Conservation (phyloP, 805 yeast genomes). For the Saccharomycopsis fibuligera region DNA sequence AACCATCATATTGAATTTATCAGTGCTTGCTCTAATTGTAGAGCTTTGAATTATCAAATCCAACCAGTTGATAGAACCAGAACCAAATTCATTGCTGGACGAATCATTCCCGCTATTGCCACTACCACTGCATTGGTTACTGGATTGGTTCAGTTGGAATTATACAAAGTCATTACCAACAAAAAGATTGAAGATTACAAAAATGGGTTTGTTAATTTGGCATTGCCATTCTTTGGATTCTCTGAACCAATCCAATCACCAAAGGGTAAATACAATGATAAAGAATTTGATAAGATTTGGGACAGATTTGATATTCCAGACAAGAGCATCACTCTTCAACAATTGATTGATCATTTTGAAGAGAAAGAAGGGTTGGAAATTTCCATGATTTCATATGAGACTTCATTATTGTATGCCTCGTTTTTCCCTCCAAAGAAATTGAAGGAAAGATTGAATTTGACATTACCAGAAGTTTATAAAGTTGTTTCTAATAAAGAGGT, state of each 20-base stretch:
- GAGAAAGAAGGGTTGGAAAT: slow-evolving; percentile 79
- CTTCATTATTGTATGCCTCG: slow-evolving; percentile 82
- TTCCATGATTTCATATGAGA: slow-evolving; percentile 88
- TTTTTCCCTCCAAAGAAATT: slow-evolving; percentile 90
- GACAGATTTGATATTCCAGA: slow-evolving; percentile 83
- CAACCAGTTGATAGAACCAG: slow-evolving; percentile 83
- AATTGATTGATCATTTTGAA: slow-evolving; percentile 68
- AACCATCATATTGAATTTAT: slow-evolving; percentile 97
- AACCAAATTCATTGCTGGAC: slow-evolving; percentile 96
- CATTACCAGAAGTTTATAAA: slow-evolving; percentile 71
- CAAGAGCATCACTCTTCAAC: slow-evolving; percentile 61
- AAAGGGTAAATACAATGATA: slow-evolving; percentile 72
- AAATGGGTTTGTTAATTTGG: slow-evolving; percentile 88
- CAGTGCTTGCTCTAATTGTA: slow-evolving; percentile 89
- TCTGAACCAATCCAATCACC: slow-evolving; percentile 91
- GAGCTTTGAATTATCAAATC: slow-evolving; percentile 87
- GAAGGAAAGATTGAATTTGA: slow-evolving; percentile 64
- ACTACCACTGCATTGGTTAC: slow-evolving; percentile 98
- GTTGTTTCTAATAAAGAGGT: slow-evolving; percentile 80
- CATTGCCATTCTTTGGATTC: slow-evolving; percentile 93
- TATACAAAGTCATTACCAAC: slow-evolving; percentile 77
- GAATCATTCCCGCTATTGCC: slow-evolving; percentile 98
- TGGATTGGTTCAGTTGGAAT: slow-evolving; percentile 87
- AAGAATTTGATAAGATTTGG: slow-evolving; percentile 86
- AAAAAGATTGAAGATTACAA: slow-evolving; percentile 77